phyloP scores from a whole-genome alignment of 805 yeast genomes.

The Jamesozyma lodderae region DNA sequence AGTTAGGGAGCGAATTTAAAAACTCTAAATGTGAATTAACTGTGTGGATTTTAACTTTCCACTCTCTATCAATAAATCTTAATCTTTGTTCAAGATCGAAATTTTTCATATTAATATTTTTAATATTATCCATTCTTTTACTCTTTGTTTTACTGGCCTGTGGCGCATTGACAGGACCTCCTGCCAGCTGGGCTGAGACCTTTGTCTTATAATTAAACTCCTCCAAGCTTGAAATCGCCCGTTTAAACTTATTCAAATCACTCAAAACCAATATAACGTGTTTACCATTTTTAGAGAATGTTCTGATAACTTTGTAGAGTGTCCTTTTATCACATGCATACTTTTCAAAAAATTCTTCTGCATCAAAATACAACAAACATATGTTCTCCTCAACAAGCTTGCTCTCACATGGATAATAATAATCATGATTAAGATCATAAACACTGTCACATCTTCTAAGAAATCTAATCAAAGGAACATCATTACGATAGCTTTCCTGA shows the following conservation, averaged over 20 bases:
- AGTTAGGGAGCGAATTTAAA: constrained; percentile 47
- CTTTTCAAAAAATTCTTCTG: constrained; percentile 35
- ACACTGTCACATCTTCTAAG: constrained; percentile 39
- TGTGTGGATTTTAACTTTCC: constrained; percentile 41
- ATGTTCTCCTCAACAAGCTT: constrained; percentile 37
- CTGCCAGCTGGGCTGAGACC: constrained; percentile 28
- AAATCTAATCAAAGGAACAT: constrained; percentile 43
- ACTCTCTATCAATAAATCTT: constrained; percentile 37
- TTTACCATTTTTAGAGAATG: constrained; percentile 18
- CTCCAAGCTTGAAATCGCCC: constrained; percentile 36
- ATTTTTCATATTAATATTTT: constrained; percentile 11
- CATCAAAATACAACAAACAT: constrained; percentile 38
- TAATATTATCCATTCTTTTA: constrained; percentile 10
- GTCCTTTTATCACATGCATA: constrained; percentile 25
- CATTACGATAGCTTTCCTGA: constrained; percentile 16
- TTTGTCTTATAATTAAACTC: constrained; percentile 37
- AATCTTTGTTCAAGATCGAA: constrained; percentile 35
- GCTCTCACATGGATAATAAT: constrained; percentile 45
- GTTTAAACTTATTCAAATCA: constrained; percentile 40
- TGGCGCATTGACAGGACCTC: not conserved
- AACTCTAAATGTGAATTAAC: constrained; percentile 34
- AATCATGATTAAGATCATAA: constrained; percentile 41
- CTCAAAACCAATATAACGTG: constrained; percentile 38
- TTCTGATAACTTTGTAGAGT: constrained; percentile 18
- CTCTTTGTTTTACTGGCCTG: not conserved